A percentile compares a stretch with the other conserved stretches of the same genome.
Conservation (phyloP, 1,139 yeast species). For the Geotrichum siamense region DNA sequence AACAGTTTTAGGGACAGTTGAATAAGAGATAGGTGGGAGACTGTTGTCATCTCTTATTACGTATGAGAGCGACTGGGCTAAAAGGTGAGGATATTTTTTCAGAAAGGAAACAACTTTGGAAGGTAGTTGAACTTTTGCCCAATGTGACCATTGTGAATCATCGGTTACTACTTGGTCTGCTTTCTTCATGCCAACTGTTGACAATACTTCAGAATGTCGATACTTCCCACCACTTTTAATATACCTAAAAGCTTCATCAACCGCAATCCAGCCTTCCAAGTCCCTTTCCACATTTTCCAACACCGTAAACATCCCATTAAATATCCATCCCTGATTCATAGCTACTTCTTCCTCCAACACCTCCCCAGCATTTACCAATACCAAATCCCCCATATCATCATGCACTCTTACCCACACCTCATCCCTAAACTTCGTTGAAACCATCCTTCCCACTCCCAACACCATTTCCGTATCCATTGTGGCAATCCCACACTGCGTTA, state of each 20-base stretch:
- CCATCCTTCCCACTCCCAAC: conserved; percentile 2
- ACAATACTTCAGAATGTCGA: no score
- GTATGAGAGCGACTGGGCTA: background rate
- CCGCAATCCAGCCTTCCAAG: conserved; percentile 1
- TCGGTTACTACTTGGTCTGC: no score
- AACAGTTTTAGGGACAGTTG: background rate
- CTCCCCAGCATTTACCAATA: conserved; percentile 9
- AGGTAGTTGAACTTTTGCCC: conserved; percentile 12
- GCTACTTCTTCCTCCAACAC: conserved; percentile 10
- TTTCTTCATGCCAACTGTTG: no score
- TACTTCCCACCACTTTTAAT: conserved; percentile 4
- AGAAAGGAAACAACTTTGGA: conserved; percentile 4
- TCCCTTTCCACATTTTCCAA: conserved; percentile 4
- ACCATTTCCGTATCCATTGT: conserved; percentile 8
- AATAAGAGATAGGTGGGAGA: background rate
- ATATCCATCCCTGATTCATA: conserved; percentile 14
- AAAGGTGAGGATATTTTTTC: background rate
- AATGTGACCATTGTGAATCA: no score
- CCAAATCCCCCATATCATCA: conserved; percentile 15
- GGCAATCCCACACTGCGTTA: conserved; percentile 11
- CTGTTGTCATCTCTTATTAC: background rate
- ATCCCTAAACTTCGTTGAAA: conserved; percentile 3
- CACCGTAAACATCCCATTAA: conserved; percentile 6
- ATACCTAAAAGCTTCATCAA: conserved; percentile 9
- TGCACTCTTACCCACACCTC: conserved; percentile 10